These are phyloP conservation scores for Xerocomellus amylosporus DNA, from an alignment of 768 basidiomycete species.

Conservation along the genomic window DNA sequence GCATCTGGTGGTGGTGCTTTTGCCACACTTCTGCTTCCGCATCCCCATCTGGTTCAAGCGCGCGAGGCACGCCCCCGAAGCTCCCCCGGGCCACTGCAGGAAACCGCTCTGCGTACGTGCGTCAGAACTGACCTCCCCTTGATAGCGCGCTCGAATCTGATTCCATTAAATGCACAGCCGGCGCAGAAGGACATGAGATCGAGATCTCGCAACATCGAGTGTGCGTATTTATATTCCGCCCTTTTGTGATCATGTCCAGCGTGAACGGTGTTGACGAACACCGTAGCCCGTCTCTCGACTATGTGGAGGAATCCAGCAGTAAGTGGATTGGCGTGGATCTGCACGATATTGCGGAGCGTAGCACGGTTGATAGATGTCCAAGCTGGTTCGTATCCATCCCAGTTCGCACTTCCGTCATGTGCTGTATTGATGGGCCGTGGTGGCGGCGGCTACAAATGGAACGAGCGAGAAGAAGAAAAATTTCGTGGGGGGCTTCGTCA, in stretches of 20 bases:
- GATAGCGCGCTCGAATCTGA: background rate
- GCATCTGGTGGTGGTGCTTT: constrained; percentile 92
- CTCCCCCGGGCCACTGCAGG: constrained; percentile 63
- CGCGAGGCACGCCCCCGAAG: constrained; percentile 61
- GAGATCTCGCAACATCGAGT: background rate
- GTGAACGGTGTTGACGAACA: background rate
- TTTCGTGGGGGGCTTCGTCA: constrained; percentile 32
- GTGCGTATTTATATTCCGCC: background rate
- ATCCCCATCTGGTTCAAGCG: constrained; percentile 57
- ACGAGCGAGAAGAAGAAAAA: constrained; percentile 31
- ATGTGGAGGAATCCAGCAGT: background rate
- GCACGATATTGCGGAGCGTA: constrained; percentile 6
- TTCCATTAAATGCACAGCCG: background rate
- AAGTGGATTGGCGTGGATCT: background rate
- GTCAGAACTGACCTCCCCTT: background rate
- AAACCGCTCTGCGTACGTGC: background rate
- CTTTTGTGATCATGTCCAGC: background rate
- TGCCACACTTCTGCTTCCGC: constrained; percentile 87
- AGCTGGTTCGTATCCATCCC: constrained; percentile 8
- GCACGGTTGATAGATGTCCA: background rate
- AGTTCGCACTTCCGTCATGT: no score
- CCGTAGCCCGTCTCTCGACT: constrained; percentile 6
- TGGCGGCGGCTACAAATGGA: constrained; percentile 18
- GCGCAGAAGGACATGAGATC: background rate
- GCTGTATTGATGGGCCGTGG: constrained; percentile 2